phyloP scores from a whole-genome alignment of 192 early-diverging fungal species.

The Gryganskiella cystojenkinii region DNA sequence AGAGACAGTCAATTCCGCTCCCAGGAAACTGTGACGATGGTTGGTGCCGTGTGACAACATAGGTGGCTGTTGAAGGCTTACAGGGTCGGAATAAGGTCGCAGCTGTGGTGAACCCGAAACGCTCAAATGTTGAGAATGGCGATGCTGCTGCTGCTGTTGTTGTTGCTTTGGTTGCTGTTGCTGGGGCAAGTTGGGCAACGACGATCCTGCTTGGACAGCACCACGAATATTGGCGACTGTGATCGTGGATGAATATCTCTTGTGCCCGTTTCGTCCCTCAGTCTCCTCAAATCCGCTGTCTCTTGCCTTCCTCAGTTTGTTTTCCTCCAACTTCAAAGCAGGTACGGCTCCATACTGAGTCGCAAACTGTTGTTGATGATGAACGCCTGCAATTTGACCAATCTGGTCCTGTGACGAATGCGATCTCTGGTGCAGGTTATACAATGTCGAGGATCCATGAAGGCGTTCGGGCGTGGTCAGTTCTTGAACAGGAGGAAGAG shows the following conservation, averaged over 20 bases:
- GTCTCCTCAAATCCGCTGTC: constrained; percentile 43
- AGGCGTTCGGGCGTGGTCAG: constrained; percentile 13
- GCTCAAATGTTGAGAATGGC: constrained; percentile 16
- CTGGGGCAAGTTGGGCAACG: constrained; percentile 4
- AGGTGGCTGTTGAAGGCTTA: constrained; percentile 1
- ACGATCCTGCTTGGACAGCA: neutral
- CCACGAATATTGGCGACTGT: neutral
- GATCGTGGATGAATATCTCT: constrained; percentile 17
- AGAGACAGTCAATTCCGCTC: constrained; percentile 6
- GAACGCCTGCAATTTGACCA: neutral
- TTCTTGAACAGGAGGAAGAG: constrained; percentile 11
- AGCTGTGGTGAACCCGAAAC: constrained; percentile 25
- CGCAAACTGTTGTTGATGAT: neutral
- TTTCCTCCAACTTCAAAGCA: constrained; percentile 14
- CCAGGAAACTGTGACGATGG: constrained; percentile 33
- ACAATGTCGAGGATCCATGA: neutral
- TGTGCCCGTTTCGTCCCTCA: constrained; percentile 16
- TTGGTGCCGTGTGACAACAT: constrained; percentile 4
- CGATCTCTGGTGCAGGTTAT: constrained; percentile 27
- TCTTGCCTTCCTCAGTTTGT: constrained; percentile 15
- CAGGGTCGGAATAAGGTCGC: constrained; percentile 10
- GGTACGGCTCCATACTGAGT: neutral
- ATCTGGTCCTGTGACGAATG: constrained; percentile 36
- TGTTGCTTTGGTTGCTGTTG: neutral
- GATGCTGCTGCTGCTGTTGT: constrained; percentile 1